Conservation (phyloP, 108 stramenopile species). For the Nannochloropsis salina region DNA sequence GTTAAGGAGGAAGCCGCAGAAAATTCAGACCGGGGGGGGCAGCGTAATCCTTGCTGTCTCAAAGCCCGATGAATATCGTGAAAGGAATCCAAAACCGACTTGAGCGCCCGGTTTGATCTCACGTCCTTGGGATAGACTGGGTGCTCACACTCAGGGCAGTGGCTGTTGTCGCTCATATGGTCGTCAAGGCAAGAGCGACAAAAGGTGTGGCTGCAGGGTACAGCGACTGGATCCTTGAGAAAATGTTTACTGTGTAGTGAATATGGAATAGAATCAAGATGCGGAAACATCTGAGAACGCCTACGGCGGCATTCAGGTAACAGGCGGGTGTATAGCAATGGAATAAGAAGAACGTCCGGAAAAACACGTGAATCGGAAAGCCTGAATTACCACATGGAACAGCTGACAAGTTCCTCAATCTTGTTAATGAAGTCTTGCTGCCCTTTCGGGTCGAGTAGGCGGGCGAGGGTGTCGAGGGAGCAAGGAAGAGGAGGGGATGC, state of each 20-base stretch:
- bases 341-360: no score
- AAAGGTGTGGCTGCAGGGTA: constrained; percentile 40
- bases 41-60: neutral
- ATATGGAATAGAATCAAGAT: neutral
- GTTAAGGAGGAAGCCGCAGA: neutral
- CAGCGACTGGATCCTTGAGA: constrained; percentile 25
- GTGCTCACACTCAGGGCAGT: constrained; percentile 28
- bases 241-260: constrained; percentile 23
- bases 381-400: constrained; percentile 13
- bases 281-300: no score
- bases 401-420: neutral
- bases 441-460: neutral
- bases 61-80: neutral
- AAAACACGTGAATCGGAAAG: no score
- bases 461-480: neutral
- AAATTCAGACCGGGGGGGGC: neutral
- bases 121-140: constrained; percentile 33
- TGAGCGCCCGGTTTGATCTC: neutral
- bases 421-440: constrained; percentile 17
- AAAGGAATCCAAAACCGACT: neutral
- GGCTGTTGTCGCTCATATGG: constrained; percentile 21
- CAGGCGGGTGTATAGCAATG: no score
- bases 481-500: neutral
- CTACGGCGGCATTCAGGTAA: no score
- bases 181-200: constrained; percentile 29